Base-by-base conservation (phyloP, 768 basidiomycete genomes). In the Phylloporus sp. region DNA sequence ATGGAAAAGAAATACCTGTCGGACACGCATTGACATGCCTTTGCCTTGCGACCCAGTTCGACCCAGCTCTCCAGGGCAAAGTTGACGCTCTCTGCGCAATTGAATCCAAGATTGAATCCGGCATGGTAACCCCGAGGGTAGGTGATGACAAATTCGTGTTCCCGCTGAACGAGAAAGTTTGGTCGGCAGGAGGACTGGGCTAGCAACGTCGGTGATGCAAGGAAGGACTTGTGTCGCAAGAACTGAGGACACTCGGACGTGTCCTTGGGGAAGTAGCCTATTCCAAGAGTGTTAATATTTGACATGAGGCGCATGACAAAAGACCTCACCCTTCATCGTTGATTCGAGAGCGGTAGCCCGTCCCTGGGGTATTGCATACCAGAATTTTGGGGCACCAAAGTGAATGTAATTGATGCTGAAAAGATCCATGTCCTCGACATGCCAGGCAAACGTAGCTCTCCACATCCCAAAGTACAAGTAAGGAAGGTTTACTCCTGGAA, bases 401-500 rank as follows among this genome's bases (percentile, higher is more conserved):
- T 99, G 96, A 45, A 99, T 90, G 64, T 93, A 98, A 63, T 99
- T 99, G 71, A 99, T 98, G 46, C 91, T 94, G 69, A 95, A 97
- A 1, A 99, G 76, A 61, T 99, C 96, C 90, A 97, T 96, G 66
- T 99, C 96, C 67, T 99, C 96, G 38, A 99, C 96, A 58, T 99
- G 96, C 95, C 96, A 99, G 0, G 93, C 90, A 67, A 98, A 98
- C 0, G 92, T 92, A 20, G 95, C 95, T 41, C 93, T 77, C 96
- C 96, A 99, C 94, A 97, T 98, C 53, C 96, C 96, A 63, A 94
- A 98, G 67, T 98, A 98, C 3, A 98, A 78, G 64, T 98, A 98
- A 0, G 95, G 95, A 3, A 92, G 86, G 61, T 98, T 98, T 38
- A 99, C 96, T 9, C 96, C 96, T 1, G 95, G 94, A 22, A 99